Base-by-base conservation (phyloP, 2,329 filamentous ascomycete genomes). In the Plenodomus lindquistii region DNA sequence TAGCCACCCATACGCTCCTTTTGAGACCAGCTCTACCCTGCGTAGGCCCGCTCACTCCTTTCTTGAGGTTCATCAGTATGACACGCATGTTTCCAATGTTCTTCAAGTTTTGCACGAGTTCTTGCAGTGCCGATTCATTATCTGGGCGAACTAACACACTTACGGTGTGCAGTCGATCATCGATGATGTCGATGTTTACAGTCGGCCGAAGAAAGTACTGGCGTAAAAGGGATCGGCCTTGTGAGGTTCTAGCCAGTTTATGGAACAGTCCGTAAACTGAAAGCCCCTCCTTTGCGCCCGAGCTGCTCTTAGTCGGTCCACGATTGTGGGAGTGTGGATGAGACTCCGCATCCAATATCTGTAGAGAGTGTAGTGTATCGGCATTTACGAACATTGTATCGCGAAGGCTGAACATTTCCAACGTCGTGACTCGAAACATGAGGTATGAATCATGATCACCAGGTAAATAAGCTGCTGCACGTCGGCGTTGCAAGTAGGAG, bases 241-340 rank as follows among this genome's bases (percentile, higher is more conserved):
- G 91, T 1, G 88, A 81, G 3, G 91, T 97, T 46, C 81, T 81
- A 20, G 88, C 85, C 22, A 94, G 76, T 46, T 84, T 79, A 48
- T 87, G 84, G 52, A 97, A 95, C 0, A 97, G 75, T 0, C 89
- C 92, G 68, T 88, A 96, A 0, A 96, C 75, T 0, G 90, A 97
- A 1, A 94, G 78, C 15, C 85, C 88, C 73, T 96, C 91, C 69
- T 93, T 96, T 1, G 82, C 81, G 17, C 82, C 85, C 1, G 81
- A 84, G 20, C 77, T 80, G 22, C 79, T 78, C 55, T 77, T 82
- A 6, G 79, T 81, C 2, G 85, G 83, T 0, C 88, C 88, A 73
- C 88, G 86, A 59, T 86, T 88, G 54, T 93, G 88, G 40, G 83
- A 85, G 63, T 91, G 91, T 4, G 90, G 92, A 69, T 96, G 91